phyloP scores from a whole-genome alignment of 306 rosid species.

The Malus orientalis region DNA sequence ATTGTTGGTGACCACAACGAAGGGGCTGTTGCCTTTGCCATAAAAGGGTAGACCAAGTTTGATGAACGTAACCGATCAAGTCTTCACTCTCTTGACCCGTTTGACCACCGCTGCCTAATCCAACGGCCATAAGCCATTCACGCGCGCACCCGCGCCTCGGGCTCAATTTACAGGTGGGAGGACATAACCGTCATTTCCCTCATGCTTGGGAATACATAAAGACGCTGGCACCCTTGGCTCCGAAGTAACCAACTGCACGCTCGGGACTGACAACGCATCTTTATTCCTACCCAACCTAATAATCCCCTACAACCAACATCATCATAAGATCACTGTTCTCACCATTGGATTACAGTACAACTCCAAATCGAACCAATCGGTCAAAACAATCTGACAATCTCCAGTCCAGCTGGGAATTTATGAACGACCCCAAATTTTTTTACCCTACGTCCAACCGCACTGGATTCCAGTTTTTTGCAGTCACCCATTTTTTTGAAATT shows the following conservation, averaged over 20 bases:
- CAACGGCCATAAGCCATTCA: neutral
- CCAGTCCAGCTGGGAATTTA: fast-evolving
- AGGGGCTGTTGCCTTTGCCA: neutral
- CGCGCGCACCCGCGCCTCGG: slow-evolving; percentile 12
- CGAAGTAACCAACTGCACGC: slow-evolving; percentile 46
- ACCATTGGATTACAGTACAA: slow-evolving; percentile 2
- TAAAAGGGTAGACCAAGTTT: neutral
- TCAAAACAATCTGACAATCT: too few species aligned
- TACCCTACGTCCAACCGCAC: neutral
- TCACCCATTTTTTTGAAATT: neutral
- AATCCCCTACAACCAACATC: neutral
- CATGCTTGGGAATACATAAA: slow-evolving; percentile 56
- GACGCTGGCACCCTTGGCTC: slow-evolving; percentile 46
- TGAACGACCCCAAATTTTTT: fast-evolving
- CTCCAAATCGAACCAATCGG: neutral
- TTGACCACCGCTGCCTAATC: neutral
- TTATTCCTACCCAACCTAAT: slow-evolving; percentile 10
- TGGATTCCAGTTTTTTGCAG: neutral
- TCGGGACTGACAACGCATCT: slow-evolving; percentile 36
- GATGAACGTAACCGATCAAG: neutral
- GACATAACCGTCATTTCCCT: slow-evolving; percentile 10
- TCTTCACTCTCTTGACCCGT: neutral
- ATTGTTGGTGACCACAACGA: neutral
- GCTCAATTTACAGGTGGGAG: neutral
- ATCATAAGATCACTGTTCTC: neutral